phyloP scores from a whole-genome alignment of 75 land plant species.

The Larix kaempferi region DNA sequence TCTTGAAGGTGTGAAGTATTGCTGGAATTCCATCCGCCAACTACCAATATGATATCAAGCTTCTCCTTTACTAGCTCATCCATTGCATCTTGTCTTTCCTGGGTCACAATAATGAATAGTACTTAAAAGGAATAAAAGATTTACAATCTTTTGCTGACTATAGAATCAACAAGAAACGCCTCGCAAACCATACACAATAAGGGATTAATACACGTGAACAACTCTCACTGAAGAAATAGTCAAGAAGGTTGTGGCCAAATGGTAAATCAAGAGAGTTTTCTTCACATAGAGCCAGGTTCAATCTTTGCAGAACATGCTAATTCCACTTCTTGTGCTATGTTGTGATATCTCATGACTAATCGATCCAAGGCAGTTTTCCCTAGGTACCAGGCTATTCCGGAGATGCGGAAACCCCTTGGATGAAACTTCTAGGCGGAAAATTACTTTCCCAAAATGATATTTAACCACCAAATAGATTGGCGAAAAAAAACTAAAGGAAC shows the following conservation, averaged over 20 bases:
- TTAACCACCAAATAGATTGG: too few species aligned
- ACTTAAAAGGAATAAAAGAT: not conserved
- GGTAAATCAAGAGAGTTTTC: too few species aligned
- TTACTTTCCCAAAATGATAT: too few species aligned
- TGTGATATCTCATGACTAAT: too few species aligned
- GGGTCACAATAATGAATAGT: conserved; percentile 3
- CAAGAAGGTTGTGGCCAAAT: too few species aligned
- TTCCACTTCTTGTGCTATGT: too few species aligned
- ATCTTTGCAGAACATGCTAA: too few species aligned
- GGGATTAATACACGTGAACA: not conserved
- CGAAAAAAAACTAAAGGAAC: not conserved
- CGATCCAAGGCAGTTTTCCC: too few species aligned
- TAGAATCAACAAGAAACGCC: not conserved
- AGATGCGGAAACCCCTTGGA: too few species aligned
- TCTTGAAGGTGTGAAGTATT: conserved; percentile 98
- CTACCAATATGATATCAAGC: conserved; percentile 80
- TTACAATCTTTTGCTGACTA: not conserved
- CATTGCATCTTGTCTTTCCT: conserved; percentile 99
- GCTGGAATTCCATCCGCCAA: conserved; percentile 98
- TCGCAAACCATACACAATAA: not conserved
- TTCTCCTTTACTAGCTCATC: conserved; percentile 77
- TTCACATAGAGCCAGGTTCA: too few species aligned
- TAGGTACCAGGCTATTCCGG: too few species aligned
- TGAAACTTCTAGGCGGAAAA: too few species aligned
- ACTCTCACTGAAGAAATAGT: not conserved